A percentile compares a stretch with the other conserved stretches of the same genome.
These are phyloP conservation scores for Aspergillus costaricaensis DNA, from an alignment of 2,329 filamentous ascomycete species.

Conservation along the genomic window DNA sequence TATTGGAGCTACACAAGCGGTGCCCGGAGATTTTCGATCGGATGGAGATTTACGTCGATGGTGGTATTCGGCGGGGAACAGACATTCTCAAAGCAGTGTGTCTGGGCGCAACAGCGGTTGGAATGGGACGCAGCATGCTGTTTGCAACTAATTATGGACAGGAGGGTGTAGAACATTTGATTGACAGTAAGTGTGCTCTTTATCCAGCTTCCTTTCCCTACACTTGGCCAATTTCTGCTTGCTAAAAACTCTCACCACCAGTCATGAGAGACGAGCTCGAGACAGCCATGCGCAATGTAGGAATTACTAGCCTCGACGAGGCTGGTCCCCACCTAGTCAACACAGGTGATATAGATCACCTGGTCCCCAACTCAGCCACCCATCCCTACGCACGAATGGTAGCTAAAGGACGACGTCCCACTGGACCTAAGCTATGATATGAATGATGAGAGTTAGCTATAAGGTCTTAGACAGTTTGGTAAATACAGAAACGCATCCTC, in stretches of 20 bases:
- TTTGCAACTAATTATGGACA: slow-evolving; percentile 58
- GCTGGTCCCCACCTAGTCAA: slow-evolving; percentile 49
- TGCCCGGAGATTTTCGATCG: slow-evolving; percentile 54
- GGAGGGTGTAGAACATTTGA: slow-evolving; percentile 56
- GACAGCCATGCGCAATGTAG: slow-evolving; percentile 52
- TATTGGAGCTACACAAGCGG: slow-evolving; percentile 54
- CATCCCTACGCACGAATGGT: slow-evolving; percentile 48
- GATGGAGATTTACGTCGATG: slow-evolving; percentile 57
- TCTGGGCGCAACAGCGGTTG: slow-evolving; percentile 57
- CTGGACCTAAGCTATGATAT: not conserved
- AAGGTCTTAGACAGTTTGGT: too few relatives aligned
- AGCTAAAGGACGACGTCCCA: slow-evolving; percentile 30
- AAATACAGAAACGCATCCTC: not conserved
- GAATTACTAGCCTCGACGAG: slow-evolving; percentile 49
- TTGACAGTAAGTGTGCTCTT: slow-evolving; percentile 53
- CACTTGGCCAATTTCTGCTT: not conserved
- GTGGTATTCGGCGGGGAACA: slow-evolving; percentile 55
- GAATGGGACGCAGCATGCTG: slow-evolving; percentile 55
- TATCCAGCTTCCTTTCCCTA: not conserved
- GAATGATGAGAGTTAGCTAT: too few relatives aligned
- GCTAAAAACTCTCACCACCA: slow-evolving; percentile 17
- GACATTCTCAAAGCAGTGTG: slow-evolving; percentile 58
- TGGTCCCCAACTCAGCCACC: slow-evolving; percentile 44
- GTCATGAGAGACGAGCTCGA: slow-evolving; percentile 53
- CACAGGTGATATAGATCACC: slow-evolving; percentile 54